These are phyloP conservation scores for Cyberlindnera samutprakarnensis DNA, from an alignment of 805 yeast species.

Conservation along the genomic window DNA sequence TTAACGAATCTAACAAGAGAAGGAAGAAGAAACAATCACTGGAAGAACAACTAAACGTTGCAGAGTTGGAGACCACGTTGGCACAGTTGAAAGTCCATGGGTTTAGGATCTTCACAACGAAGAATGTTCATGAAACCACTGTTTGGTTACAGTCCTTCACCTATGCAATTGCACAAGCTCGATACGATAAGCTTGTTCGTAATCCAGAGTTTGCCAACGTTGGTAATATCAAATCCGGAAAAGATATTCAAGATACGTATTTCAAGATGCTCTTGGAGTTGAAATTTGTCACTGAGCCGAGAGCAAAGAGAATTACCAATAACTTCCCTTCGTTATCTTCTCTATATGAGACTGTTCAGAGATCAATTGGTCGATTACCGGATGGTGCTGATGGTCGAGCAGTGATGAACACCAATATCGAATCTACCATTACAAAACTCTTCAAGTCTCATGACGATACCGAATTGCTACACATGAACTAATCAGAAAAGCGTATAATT, in stretches of 20 bases:
- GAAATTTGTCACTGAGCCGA: slow-evolving; percentile 46
- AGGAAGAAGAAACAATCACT: slow-evolving; percentile 4
- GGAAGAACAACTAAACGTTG: slow-evolving; percentile 3
- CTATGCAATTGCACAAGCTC: slow-evolving; percentile 42
- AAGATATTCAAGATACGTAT: slow-evolving; percentile 37
- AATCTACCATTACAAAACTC: slow-evolving; percentile 37
- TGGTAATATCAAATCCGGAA: slow-evolving; percentile 48
- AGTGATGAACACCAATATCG: slow-evolving; percentile 44
- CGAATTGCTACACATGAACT: slow-evolving; percentile 28
- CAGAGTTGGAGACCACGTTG: slow-evolving; percentile 33
- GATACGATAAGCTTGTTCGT: slow-evolving; percentile 50
- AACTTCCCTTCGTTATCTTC: slow-evolving; percentile 33
- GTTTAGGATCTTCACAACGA: slow-evolving; percentile 43
- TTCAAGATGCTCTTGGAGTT: slow-evolving; percentile 47
- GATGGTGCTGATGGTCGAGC: slow-evolving; percentile 35
- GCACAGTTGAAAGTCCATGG: slow-evolving; percentile 40
- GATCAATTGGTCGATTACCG: slow-evolving; percentile 31
- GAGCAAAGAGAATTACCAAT: slow-evolving; percentile 37
- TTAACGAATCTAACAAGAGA: background rate
- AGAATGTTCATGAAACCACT: slow-evolving; percentile 37
- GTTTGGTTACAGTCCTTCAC: slow-evolving; percentile 52
- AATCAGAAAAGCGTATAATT: no score
- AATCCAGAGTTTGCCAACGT: slow-evolving; percentile 48
- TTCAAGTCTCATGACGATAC: slow-evolving; percentile 45
- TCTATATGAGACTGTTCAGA: slow-evolving; percentile 21